A percentile compares a stretch with the other conserved stretches of the same genome.
Conservation (phyloP, 169 alveolate genomes). For the Amoebophrya sp. region DNA sequence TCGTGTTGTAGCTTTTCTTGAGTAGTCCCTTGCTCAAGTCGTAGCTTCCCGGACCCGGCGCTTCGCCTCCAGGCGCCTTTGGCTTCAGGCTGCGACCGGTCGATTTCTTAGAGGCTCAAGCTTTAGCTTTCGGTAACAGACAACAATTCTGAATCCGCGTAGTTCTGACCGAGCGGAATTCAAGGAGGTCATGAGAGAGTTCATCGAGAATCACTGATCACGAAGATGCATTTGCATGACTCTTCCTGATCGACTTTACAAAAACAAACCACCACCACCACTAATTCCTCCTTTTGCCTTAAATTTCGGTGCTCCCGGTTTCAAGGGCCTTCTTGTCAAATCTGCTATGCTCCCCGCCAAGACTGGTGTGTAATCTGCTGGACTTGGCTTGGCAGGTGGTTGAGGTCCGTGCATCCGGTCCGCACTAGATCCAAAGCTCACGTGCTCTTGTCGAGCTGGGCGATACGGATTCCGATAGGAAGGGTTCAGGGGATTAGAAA, state of each 20-base stretch:
- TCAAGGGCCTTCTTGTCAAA: neutral
- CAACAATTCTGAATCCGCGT: neutral
- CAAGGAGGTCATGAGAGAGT: too few species aligned
- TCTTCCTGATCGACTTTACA: too few species aligned
- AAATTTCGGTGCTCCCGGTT: too few species aligned
- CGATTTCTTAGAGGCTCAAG: too few species aligned
- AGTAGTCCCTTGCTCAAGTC: neutral
- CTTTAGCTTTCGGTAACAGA: neutral
- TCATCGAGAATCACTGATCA: too few species aligned
- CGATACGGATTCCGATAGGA: neutral
- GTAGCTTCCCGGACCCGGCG: neutral
- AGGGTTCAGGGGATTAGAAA: too few species aligned
- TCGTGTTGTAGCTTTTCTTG: neutral
- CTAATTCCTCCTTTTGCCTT: too few species aligned
- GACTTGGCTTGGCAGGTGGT: neutral
- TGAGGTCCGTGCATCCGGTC: neutral
- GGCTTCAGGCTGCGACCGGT: too few species aligned
- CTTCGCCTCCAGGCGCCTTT: too few species aligned
- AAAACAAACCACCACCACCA: too few species aligned
- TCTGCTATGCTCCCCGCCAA: neutral
- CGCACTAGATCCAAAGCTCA: neutral
- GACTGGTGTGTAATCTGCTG: neutral
- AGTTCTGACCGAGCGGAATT: neutral
- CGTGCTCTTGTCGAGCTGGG: neutral
- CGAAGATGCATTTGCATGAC: too few species aligned